These are phyloP conservation scores for Eragrostis tef DNA, from an alignment of 202 grass and related monocot species.

Conservation along the genomic window DNA sequence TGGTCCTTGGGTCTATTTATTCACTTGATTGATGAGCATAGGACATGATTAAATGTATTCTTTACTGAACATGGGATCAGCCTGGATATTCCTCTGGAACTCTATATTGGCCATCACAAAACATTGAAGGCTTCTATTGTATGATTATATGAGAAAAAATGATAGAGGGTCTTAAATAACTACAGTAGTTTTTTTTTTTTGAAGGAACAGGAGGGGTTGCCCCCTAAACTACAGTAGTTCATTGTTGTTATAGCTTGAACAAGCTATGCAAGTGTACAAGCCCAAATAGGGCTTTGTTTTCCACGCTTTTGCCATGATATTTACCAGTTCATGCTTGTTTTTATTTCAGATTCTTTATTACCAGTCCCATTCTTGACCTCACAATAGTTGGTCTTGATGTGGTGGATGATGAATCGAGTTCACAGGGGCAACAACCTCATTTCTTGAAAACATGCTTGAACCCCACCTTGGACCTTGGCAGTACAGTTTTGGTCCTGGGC, in stretches of 20 bases:
- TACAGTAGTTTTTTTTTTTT: background rate
- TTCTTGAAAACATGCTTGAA: conserved; percentile 86
- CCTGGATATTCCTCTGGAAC: conserved; percentile 40
- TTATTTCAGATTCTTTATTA: conserved; percentile 84
- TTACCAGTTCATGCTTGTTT: conserved; percentile 26
- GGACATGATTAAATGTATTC: conserved; percentile 49
- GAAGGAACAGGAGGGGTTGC: no score
- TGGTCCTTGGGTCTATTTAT: conserved; percentile 55
- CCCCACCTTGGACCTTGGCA: conserved; percentile 76
- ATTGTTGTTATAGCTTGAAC: conserved; percentile 12
- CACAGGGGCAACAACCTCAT: conserved; percentile 65
- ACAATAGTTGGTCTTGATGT: conserved; percentile 75
- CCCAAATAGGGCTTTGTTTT: conserved; percentile 22
- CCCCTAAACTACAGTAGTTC: background rate
- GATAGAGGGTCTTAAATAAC: background rate
- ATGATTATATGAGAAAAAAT: conserved; percentile 3
- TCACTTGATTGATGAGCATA: conserved; percentile 42
- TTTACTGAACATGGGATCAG: conserved; percentile 40
- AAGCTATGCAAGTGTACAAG: conserved; percentile 16
- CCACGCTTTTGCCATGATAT: conserved; percentile 33
- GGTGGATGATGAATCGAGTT: conserved; percentile 48
- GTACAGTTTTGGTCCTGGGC: conserved; percentile 71
- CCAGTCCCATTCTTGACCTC: conserved; percentile 84
- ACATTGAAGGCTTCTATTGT: background rate
- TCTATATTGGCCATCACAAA: conserved; percentile 30